Conservation (phyloP, 148 eudicot genomes). For the Camellia japonica region DNA sequence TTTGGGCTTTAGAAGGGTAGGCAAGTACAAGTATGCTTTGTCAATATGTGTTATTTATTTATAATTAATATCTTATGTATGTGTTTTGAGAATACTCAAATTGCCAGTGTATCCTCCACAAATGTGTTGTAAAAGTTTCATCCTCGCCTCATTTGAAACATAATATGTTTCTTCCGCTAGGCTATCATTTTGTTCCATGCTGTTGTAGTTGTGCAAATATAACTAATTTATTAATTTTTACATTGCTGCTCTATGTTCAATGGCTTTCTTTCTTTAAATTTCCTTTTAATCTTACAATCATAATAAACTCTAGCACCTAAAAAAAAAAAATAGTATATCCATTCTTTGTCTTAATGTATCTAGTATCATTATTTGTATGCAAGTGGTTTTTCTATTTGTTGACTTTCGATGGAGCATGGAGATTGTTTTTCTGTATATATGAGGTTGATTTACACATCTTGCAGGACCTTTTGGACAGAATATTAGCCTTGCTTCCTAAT, state of each 20-base stretch:
- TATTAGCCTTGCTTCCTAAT: slow-evolving; percentile 63
- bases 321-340: neutral
- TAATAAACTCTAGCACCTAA: neutral
- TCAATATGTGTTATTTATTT: neutral
- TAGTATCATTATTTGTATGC: neutral
- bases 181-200: neutral
- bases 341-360: neutral
- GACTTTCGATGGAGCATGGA: neutral
- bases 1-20: neutral
- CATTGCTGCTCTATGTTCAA: neutral
- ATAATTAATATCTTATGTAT: neutral
- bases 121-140: neutral
- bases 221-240: neutral
- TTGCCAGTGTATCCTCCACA: neutral
- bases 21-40: neutral
- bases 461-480: slow-evolving; percentile 80
- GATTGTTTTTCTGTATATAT: neutral
- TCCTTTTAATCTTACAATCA: neutral
- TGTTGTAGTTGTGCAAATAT: neutral
- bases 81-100: neutral
- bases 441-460: slow-evolving; percentile 11
- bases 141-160: neutral
- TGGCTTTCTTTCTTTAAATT: neutral
- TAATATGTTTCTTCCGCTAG: neutral
- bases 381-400: neutral